A percentile compares a stretch with the other conserved stretches of the same genome.
These are phyloP conservation scores for Bacidia gigantensis DNA, from an alignment of 495 filamentous ascomycete species.

Conservation along the genomic window DNA sequence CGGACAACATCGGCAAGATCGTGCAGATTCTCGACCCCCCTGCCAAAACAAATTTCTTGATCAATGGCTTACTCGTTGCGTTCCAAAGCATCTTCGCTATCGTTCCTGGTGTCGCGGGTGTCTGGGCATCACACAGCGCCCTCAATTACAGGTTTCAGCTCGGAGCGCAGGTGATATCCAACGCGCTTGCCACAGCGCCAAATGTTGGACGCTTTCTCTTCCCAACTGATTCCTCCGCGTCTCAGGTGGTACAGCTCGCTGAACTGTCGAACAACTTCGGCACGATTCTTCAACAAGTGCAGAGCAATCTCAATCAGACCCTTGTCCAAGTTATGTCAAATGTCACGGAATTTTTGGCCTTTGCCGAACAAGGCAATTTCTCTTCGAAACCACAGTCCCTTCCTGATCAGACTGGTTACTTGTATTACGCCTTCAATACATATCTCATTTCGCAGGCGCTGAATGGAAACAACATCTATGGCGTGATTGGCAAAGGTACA, in stretches of 20 bases:
- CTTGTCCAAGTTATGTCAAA: conserved; percentile 4
- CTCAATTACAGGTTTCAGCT: conserved; percentile 6
- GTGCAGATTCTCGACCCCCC: neutral
- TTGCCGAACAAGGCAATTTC: conserved; percentile 7
- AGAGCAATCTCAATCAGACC: conserved; percentile 5
- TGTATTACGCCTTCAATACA: conserved; percentile 10
- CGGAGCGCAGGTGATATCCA: conserved; percentile 1
- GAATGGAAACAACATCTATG: conserved; percentile 1
- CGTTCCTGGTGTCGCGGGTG: conserved; percentile 2
- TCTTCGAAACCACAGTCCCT: neutral
- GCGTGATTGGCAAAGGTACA: conserved; percentile 4
- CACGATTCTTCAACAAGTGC: neutral
- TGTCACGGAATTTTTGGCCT: conserved; percentile 8
- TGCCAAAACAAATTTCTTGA: neutral
- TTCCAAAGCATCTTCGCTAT: conserved; percentile 4
- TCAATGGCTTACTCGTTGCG: neutral
- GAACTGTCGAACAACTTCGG: conserved; percentile 6
- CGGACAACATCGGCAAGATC: conserved; percentile 2
- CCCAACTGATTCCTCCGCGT: neutral
- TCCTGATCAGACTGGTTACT: neutral
- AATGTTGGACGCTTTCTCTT: conserved; percentile 6
- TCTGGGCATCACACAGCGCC: conserved; percentile 3
- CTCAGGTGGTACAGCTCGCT: neutral
- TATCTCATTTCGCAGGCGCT: conserved; percentile 7
- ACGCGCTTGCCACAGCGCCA: neutral